phyloP scores from a whole-genome alignment of 208 protist species.

The Crithidia sp. region DNA sequence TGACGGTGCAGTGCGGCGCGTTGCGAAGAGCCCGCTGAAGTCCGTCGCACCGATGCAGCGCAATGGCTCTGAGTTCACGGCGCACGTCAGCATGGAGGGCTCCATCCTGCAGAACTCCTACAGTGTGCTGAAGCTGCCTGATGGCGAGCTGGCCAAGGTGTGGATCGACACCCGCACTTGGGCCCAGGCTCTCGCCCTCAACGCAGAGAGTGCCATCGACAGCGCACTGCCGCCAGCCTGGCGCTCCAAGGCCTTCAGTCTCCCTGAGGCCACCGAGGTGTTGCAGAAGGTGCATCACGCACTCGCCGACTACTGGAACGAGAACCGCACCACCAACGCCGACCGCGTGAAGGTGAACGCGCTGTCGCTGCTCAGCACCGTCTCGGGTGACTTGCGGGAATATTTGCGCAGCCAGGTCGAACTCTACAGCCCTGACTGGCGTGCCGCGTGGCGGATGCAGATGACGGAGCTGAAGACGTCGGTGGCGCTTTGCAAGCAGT shows the following conservation, averaged over 20 bases:
- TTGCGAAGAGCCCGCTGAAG: background rate
- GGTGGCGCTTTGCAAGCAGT: slow-evolving; percentile 70
- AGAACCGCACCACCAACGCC: slow-evolving; percentile 40
- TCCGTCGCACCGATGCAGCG: background rate
- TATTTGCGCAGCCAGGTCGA: slow-evolving; percentile 80
- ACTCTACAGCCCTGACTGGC: slow-evolving; percentile 76
- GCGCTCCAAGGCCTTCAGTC: slow-evolving; percentile 80
- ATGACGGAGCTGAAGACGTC: slow-evolving; percentile 55
- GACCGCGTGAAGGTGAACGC: slow-evolving; percentile 77
- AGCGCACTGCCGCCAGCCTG: slow-evolving; percentile 78
- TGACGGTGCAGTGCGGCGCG: background rate
- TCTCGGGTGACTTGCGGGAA: slow-evolving; percentile 84
- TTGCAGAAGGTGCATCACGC: slow-evolving; percentile 66
- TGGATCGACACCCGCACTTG: slow-evolving; percentile 74
- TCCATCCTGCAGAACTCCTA: slow-evolving; percentile 61
- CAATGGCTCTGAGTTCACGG: background rate
- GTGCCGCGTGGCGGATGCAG: slow-evolving; percentile 80
- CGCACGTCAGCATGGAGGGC: slow-evolving; percentile 27
- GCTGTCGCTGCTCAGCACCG: slow-evolving; percentile 83
- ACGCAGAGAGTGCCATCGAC: slow-evolving; percentile 64
- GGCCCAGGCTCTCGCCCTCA: slow-evolving; percentile 76
- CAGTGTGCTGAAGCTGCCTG: slow-evolving; percentile 43
- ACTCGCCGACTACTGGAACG: slow-evolving; percentile 75
- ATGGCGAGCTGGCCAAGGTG: slow-evolving; percentile 67
- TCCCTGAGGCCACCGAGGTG: slow-evolving; percentile 77